phyloP scores from a whole-genome alignment of 306 rosid species.

The Glycine tomentella region DNA sequence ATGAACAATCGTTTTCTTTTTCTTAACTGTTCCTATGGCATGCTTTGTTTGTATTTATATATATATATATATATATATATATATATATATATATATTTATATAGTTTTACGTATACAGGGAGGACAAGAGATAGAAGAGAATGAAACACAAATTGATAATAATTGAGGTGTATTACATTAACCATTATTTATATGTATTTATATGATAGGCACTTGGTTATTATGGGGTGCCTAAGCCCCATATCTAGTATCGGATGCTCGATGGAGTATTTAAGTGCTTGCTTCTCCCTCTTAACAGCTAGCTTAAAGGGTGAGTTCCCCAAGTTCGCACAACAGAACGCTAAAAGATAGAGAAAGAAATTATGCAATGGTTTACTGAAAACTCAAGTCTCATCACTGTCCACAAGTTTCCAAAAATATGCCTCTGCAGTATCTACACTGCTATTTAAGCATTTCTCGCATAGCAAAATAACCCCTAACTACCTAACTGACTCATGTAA shows the following conservation, averaged over 20 bases:
- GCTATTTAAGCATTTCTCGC: not conserved
- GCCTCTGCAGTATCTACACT: not conserved
- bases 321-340: too few relatives aligned
- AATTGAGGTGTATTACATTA: not conserved
- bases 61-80: too few relatives aligned
- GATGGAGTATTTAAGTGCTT: too few relatives aligned
- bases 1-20: constrained; percentile 4
- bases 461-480: constrained; percentile 1
- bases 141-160: not conserved
- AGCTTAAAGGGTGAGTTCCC: too few relatives aligned
- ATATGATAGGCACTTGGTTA: not conserved
- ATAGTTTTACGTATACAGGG: not conserved
- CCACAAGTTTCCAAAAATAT: not conserved
- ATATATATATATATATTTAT: too few relatives aligned
- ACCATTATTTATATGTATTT: not conserved
- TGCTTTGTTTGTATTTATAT: not conserved
- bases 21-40: not conserved
- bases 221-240: too few relatives aligned
- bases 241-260: too few relatives aligned
- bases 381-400: too few relatives aligned
- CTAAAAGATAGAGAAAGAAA: too few relatives aligned
- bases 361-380: too few relatives aligned
- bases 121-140: not conserved
- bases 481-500: not conserved
- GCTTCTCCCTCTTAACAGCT: too few relatives aligned